Conservation (phyloP, 495 filamentous ascomycete genomes). For the Xylaria flabelliformis region DNA sequence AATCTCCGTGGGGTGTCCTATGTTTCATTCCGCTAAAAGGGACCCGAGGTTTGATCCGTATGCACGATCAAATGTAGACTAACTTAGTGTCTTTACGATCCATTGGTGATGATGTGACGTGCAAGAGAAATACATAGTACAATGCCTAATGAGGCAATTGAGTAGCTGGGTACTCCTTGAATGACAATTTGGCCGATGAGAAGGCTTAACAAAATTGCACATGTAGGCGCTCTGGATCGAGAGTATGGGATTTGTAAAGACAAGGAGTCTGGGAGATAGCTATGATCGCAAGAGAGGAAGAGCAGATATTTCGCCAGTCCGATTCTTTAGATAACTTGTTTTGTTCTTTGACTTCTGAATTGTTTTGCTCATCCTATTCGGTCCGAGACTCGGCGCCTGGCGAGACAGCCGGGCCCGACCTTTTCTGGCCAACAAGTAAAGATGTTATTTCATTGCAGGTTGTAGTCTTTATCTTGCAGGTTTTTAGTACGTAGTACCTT, state of each 20-base stretch:
- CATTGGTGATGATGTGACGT: background rate
- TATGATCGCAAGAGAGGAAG: background rate
- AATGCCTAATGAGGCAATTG: background rate
- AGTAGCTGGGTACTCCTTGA: background rate
- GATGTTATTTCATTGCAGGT: background rate
- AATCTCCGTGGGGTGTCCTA: slow-evolving; percentile 12
- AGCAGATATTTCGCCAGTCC: background rate
- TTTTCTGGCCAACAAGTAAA: background rate
- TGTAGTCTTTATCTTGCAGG: background rate
- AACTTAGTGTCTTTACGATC: background rate
- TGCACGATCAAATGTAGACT: slow-evolving; percentile 1
- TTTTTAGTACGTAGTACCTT: no score
- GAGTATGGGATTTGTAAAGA: background rate
- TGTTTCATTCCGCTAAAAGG: background rate
- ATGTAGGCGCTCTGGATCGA: background rate
- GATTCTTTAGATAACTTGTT: background rate
- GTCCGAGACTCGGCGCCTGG: background rate
- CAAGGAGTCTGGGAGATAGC: background rate
- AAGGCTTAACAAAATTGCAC: slow-evolving; percentile 13
- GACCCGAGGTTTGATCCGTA: slow-evolving; percentile 3
- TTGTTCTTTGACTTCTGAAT: background rate
- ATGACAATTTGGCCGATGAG: background rate
- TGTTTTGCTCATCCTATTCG: slow-evolving; percentile 7
- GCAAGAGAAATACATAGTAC: background rate
- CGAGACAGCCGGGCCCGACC: background rate